Percentiles rank a stretch among this genome's conserved stretches.
Evolutionary conservation across 306 rosid genomes (phyloP).

Genomic region (Hippophae tibetana): DNA sequence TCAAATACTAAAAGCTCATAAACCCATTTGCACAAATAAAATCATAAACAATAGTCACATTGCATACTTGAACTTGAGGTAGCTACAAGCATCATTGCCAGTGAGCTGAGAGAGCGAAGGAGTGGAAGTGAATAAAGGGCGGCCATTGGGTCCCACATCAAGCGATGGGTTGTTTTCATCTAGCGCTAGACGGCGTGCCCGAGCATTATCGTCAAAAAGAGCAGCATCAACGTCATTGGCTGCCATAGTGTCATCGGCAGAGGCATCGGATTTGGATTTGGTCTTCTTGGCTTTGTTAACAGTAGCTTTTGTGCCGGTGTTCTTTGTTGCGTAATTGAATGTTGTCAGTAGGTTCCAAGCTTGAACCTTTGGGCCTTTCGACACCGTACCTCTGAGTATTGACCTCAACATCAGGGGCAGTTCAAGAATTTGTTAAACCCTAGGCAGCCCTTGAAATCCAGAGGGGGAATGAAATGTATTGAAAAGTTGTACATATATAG

Average conservation of each 20-base stretch:
- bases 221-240: constrained; percentile 27
- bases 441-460: too few species aligned
- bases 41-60: background rate
- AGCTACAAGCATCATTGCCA: constrained; percentile 39
- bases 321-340: constrained; percentile 38
- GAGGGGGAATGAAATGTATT: too few species aligned
- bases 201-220: constrained; percentile 38
- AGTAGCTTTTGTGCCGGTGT: constrained; percentile 23
- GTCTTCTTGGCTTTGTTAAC: constrained; percentile 27
- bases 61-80: constrained; percentile 58
- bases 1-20: background rate
- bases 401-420: constrained; percentile 37
- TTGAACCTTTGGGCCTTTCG: constrained; percentile 17
- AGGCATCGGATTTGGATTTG: constrained; percentile 24
- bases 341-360: constrained; percentile 18
- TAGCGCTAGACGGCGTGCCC: constrained; percentile 52
- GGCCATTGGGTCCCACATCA: constrained; percentile 59
- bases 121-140: constrained; percentile 56
- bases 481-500: too few species aligned
- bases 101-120: constrained; percentile 51
- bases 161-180: constrained; percentile 64
- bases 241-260: constrained; percentile 12
- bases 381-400: constrained; percentile 31
- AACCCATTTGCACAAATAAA: background rate
- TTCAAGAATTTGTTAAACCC: too few species aligned